Conservation (phyloP, 257 asterid species). For the Petunia secreta region DNA sequence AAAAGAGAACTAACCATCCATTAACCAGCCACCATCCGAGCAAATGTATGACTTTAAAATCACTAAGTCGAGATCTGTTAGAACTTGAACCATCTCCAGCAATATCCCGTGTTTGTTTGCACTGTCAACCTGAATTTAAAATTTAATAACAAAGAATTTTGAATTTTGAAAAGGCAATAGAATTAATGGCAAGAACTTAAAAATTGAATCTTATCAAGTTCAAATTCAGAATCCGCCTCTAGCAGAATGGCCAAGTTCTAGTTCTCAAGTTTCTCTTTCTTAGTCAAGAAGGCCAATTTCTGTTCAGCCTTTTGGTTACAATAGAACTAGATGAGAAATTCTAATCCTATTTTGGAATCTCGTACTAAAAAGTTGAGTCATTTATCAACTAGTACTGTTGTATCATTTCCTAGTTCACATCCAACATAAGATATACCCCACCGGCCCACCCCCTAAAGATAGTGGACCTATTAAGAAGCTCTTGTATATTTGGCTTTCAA, state of each 20-base stretch:
- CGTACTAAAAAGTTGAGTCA: background rate
- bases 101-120: conserved; percentile 85
- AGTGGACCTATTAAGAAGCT: background rate
- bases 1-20: conserved; percentile 71
- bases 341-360: background rate
- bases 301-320: conserved; percentile 4
- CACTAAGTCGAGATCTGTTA: conserved; percentile 81
- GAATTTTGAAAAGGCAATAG: too few relatives aligned
- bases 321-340: background rate
- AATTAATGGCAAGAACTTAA: too few relatives aligned
- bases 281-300: background rate
- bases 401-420: background rate
- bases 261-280: background rate
- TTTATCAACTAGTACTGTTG: background rate
- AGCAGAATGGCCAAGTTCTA: background rate
- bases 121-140: conserved; percentile 71
- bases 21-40: conserved; percentile 96
- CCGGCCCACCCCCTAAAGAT: background rate
- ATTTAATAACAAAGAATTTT: background rate
- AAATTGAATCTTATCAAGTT: too few relatives aligned
- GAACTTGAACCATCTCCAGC: conserved; percentile 92
- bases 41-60: conserved; percentile 87
- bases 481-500: background rate
- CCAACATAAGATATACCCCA: background rate
- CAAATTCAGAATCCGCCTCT: too few relatives aligned